Conservation (phyloP, 148 eudicot genomes). For the Chenopodium album region DNA sequence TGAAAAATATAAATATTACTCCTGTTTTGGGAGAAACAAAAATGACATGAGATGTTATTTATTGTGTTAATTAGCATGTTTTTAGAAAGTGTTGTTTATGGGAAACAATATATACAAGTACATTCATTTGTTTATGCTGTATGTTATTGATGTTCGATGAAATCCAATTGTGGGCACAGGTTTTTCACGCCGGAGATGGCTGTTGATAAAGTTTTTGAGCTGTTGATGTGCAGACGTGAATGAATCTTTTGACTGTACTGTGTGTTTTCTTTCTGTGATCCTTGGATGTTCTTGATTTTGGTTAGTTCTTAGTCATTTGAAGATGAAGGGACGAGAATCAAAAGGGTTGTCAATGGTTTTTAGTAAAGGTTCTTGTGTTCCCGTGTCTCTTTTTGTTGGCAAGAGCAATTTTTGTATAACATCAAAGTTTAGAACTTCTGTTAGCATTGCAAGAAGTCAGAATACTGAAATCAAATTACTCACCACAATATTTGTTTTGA, state of each 20-base stretch:
- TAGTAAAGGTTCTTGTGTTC: neutral
- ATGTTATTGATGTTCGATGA: neutral
- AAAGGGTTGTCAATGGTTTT: too few relatives aligned
- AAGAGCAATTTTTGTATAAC: neutral
- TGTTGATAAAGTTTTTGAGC: neutral
- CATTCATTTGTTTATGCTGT: neutral
- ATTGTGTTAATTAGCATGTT: neutral
- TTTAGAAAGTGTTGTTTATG: neutral
- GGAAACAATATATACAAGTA: neutral
- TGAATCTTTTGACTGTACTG: neutral
- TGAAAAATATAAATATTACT: too few relatives aligned
- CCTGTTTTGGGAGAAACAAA: neutral
- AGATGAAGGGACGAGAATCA: neutral
- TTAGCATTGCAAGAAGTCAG: neutral
- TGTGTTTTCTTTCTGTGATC: neutral
- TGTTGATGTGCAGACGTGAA: neutral
- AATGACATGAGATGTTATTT: neutral
- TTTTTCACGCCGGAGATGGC: neutral
- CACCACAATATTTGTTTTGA: neutral
- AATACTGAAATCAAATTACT: neutral
- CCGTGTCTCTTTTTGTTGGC: neutral
- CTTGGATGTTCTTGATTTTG: neutral
- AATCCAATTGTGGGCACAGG: too few relatives aligned
- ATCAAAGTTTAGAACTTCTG: too few relatives aligned
- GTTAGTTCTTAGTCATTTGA: neutral